Base-by-base conservation (phyloP, 1,284 basidiomycete genomes). In the Puccinia coronata region DNA sequence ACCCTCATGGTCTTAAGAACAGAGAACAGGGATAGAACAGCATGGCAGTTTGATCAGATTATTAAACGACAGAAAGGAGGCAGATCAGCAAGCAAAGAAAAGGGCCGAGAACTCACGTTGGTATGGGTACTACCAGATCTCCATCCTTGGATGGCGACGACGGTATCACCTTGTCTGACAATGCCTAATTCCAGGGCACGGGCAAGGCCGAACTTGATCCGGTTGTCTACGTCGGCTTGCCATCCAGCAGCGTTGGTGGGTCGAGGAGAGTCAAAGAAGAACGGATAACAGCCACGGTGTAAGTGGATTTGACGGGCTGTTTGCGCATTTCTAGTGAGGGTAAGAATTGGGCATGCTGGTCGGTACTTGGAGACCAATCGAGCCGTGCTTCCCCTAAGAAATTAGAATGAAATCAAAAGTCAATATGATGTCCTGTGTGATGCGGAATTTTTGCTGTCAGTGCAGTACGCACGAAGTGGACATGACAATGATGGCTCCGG, bases 91-190 rank as follows among this genome's bases (percentile, higher is more conserved):
- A 25, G 63, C 3, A 9, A 16, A 79, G 28, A 20, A 36, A 59
- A 70, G 25, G 28, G 49, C 18, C 18, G 20, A 12, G 75, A 41
- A 85, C 85, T 83, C 18, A 81, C 79, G 65, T 87, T 88, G 83
- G 87, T 94, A 89, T 97, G 94, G 63, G 96, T 96, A 81, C 96
- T 90, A 83, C 97, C 96, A 77, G 95, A 95, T 88, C 96, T 96
- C 96, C 96, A 99, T 72, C 97, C 97, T 88, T 99, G 97, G 14
- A 99, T 92, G 72, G 96, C 96, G 84, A 99, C 90, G 85, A 99
- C 90, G 28, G 95, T 95, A 81, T 92, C 92, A 81, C 95, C 95
- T 80, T 94, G 91, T 87, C 92, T 91, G 88, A 99, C 91, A 86
- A 99, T 91, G 83, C 93, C 92, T 86, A 99, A 88, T 53, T 89